phyloP scores from a whole-genome alignment of 805 yeast genomes.

The Metschnikowia shivogae region DNA sequence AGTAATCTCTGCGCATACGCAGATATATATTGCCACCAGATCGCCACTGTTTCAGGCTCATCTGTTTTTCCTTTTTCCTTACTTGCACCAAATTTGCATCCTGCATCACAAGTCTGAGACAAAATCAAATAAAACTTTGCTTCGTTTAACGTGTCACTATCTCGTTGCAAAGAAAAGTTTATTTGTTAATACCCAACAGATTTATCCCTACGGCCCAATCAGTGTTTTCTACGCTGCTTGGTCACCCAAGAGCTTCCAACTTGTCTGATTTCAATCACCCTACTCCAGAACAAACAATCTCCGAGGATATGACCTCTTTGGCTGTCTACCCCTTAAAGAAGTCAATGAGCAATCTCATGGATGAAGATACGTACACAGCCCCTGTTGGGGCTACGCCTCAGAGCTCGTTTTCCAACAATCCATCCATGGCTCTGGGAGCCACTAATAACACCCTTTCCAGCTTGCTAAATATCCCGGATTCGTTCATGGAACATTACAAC shows the following conservation, averaged over 20 bases:
- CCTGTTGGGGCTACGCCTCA: conserved; percentile 9
- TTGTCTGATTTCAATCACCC: not conserved
- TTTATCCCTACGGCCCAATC: too few species aligned
- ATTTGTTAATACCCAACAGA: too few species aligned
- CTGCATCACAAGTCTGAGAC: not conserved
- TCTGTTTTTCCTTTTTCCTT: not conserved
- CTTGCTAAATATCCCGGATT: conserved; percentile 31
- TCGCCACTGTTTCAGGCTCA: not conserved
- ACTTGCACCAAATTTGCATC: not conserved
- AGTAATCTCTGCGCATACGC: conserved; percentile 10
- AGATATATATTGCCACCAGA: conserved; percentile 11
- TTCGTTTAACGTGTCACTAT: not conserved
- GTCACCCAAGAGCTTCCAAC: too few species aligned
- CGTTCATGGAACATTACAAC: conserved; percentile 24
- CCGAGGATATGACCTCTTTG: conserved; percentile 41
- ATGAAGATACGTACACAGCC: conserved; percentile 51
- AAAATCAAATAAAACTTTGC: not conserved
- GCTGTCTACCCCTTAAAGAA: conserved; percentile 52
- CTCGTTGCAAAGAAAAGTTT: not conserved
- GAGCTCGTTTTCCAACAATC: conserved; percentile 6
- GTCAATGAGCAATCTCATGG: conserved; percentile 55
- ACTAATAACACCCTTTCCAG: conserved; percentile 11
- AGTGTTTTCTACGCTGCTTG: not conserved
- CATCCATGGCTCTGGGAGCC: conserved; percentile 11
- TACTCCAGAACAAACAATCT: not conserved